phyloP scores from a whole-genome alignment of 2,329 filamentous ascomycete genomes.

The Colletotrichum sp. region DNA sequence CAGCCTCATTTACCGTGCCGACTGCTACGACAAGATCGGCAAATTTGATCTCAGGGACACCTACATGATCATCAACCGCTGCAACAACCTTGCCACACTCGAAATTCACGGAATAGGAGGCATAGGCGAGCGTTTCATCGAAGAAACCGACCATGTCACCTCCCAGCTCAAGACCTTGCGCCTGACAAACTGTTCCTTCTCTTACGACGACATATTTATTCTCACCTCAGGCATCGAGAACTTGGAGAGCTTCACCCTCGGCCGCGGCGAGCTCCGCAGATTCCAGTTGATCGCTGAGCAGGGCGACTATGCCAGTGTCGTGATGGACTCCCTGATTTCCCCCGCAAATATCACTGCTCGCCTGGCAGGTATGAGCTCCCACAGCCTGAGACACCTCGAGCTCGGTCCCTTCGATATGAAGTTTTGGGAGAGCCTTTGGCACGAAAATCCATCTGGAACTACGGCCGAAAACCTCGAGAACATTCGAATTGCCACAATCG shows the following conservation, averaged over 20 bases:
- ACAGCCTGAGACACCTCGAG: neutral
- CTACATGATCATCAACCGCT: neutral
- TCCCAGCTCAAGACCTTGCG: neutral
- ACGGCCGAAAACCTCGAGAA: neutral
- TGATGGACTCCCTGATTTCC: fast-evolving
- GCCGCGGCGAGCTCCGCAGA: neutral
- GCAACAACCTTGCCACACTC: neutral
- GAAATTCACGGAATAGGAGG: constrained; percentile 29
- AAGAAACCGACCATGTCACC: constrained; percentile 35
- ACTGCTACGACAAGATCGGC: neutral
- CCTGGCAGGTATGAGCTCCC: fast-evolving
- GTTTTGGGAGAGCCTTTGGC: neutral
- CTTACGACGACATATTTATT: too few relatives aligned
- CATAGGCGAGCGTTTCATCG: fast-evolving
- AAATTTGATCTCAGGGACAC: neutral
- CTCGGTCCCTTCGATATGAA: neutral
- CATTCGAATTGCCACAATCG: too few relatives aligned
- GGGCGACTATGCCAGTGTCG: fast-evolving
- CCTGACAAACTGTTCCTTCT: neutral
- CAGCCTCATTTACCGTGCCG: neutral
- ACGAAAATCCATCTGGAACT: fast-evolving
- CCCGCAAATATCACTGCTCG: neutral
- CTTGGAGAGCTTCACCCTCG: neutral
- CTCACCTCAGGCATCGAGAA: too few relatives aligned
- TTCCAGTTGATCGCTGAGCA: neutral